These are phyloP conservation scores for Epichloe gansuensis DNA, from an alignment of 2,329 filamentous ascomycete species.

Conservation along the genomic window DNA sequence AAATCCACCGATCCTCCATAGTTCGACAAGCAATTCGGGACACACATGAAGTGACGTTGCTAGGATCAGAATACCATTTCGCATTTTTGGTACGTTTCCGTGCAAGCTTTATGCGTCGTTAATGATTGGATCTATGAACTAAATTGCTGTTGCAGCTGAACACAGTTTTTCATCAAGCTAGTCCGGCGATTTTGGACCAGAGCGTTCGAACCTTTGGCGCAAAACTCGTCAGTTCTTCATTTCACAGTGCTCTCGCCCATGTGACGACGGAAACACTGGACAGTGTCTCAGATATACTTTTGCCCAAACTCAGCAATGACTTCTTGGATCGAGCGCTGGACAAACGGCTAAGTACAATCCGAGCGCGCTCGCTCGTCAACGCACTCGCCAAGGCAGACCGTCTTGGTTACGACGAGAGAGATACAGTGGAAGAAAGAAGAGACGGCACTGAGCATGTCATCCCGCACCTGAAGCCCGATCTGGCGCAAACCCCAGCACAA, in stretches of 20 bases:
- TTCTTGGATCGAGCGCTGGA: constrained; percentile 44
- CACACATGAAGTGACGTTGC: constrained; percentile 36
- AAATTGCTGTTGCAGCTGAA: constrained; percentile 30
- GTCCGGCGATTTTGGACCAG: constrained; percentile 22
- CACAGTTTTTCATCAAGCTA: constrained; percentile 33
- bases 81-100: constrained; percentile 37
- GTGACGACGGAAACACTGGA: constrained; percentile 32
- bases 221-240: constrained; percentile 29
- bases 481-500: constrained; percentile 3
- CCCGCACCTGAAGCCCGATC: constrained; percentile 14
- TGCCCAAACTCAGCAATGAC: constrained; percentile 32
- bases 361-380: constrained; percentile 42
- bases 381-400: constrained; percentile 44
- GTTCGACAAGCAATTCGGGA: constrained; percentile 38
- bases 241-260: constrained; percentile 29
- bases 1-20: constrained; percentile 27
- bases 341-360: constrained; percentile 39
- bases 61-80: constrained; percentile 40
- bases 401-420: constrained; percentile 41
- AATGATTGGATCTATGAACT: constrained; percentile 8
- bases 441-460: constrained; percentile 25
- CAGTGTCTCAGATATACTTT: constrained; percentile 28
- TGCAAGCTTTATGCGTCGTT: neutral
- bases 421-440: constrained; percentile 32
- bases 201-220: constrained; percentile 34